These are phyloP conservation scores for Knufia fluminis DNA, from an alignment of 2,329 filamentous ascomycete species.

Conservation along the genomic window DNA sequence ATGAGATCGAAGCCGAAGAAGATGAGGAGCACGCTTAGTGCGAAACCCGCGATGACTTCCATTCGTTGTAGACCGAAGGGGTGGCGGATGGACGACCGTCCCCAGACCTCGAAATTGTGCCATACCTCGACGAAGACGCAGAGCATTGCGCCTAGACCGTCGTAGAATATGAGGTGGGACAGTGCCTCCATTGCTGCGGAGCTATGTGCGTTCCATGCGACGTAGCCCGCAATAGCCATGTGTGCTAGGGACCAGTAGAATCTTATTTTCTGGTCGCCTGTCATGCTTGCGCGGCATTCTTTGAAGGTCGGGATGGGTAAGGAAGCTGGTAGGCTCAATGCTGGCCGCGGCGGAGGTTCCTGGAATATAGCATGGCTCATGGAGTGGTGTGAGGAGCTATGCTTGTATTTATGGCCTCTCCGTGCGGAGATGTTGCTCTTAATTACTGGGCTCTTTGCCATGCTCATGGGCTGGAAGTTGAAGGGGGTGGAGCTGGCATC, in stretches of 20 bases:
- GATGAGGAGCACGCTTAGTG: slow-evolving; percentile 89
- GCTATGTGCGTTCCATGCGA: slow-evolving; percentile 76
- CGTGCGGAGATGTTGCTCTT: slow-evolving; percentile 85
- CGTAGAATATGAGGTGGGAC: slow-evolving; percentile 89
- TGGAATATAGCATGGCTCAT: slow-evolving; percentile 96
- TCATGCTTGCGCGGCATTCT: slow-evolving; percentile 86
- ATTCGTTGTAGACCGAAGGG: slow-evolving; percentile 86
- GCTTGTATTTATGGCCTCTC: slow-evolving; percentile 94
- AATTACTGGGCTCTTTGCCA: slow-evolving; percentile 60
- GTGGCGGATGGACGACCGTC: slow-evolving; percentile 80
- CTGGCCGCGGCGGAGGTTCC: slow-evolving; percentile 68
- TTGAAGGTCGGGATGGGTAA: slow-evolving; percentile 81
- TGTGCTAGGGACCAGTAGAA: slow-evolving; percentile 88
- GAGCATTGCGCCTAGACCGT: slow-evolving; percentile 81
- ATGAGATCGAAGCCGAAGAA: slow-evolving; percentile 96
- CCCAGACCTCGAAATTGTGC: slow-evolving; percentile 97
- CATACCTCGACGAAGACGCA: slow-evolving; percentile 90
- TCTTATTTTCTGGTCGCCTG: slow-evolving; percentile 70
- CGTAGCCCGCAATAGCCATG: slow-evolving; percentile 69
- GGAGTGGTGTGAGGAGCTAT: slow-evolving; percentile 53
- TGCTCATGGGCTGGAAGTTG: slow-evolving; percentile 82
- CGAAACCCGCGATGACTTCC: slow-evolving; percentile 90
- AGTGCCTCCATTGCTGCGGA: slow-evolving; percentile 86
- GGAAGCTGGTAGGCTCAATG: slow-evolving; percentile 80
- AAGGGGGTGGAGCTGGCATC: slow-evolving; percentile 52